Evolutionary conservation across 331 rosid genomes (phyloP), one percentile per base, ranked within the genome.

Genomic region (Rhamnella rubrinervis): DNA sequence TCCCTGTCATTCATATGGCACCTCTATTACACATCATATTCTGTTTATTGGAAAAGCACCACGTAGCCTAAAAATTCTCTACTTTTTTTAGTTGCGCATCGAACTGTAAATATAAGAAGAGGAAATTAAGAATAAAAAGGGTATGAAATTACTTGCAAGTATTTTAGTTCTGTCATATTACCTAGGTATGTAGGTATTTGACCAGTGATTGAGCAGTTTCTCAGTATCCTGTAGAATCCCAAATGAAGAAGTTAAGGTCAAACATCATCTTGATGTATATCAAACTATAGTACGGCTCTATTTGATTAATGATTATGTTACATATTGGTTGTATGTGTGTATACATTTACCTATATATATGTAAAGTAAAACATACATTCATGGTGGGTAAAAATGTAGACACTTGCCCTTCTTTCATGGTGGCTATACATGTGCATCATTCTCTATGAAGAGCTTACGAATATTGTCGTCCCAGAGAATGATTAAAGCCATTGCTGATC

Each of bases 121-220:
- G 15, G 6, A 18, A 59, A 23, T 18, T 56, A 10, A 0, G 17
- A 6, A 18, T 17, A 59, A 38, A 8, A 39, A 61, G 23, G 23
- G 31, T 70, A 61, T 46, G 39, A 41, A 57, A 61, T 13, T 57
- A 39, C 26, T 57, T 56, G 57, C 73, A 69, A 28, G 46, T 39
- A 19, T 25, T 7, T 0, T 69, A 76, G 35, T 10, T 35, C 3
- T 31, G 59, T 39, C 74, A 69, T 69, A 11, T 46, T 18, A 25
- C 71, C 71, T 3, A 53, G 59, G 20, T 57, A 28, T 2, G 20
- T 19, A 4, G 75, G 72, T 20, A 74, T 65, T 3, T 17, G 4
- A 16, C 46, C 73, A 26, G 31, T 59, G 26, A 70, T 74, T 31
- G 57, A 59, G 49, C 73, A 68, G 46, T 69, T 74, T 37, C 79